Evolutionary conservation across 306 rosid species (phyloP).

Genomic region (Medicago truncatula): MtrunA17r5.0-ANR NC_053048.1:55486501-55487000

Average conservation of each 20-base stretch:
- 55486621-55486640: neutral
- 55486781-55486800: neutral
- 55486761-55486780: slow-evolving; percentile 6
- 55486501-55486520: slow-evolving; percentile 13
- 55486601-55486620: neutral
- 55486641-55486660: neutral
- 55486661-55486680: neutral
- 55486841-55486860: neutral
- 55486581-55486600: slow-evolving; percentile 4
- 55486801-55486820: neutral
- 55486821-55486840: neutral
- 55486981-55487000: slow-evolving; percentile 7
- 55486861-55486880: neutral
- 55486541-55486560: slow-evolving; percentile 8
- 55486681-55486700: slow-evolving; percentile 14
- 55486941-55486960: neutral
- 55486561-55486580: neutral
- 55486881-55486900: neutral
- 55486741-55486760: neutral
- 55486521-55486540: neutral
- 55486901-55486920: neutral
- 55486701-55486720: slow-evolving; percentile 15
- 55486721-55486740: slow-evolving; percentile 26
- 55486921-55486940: neutral
- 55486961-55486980: neutral